phyloP scores from a whole-genome alignment of 2,329 filamentous ascomycete genomes.

The Ophioceras dolichostomum region DNA sequence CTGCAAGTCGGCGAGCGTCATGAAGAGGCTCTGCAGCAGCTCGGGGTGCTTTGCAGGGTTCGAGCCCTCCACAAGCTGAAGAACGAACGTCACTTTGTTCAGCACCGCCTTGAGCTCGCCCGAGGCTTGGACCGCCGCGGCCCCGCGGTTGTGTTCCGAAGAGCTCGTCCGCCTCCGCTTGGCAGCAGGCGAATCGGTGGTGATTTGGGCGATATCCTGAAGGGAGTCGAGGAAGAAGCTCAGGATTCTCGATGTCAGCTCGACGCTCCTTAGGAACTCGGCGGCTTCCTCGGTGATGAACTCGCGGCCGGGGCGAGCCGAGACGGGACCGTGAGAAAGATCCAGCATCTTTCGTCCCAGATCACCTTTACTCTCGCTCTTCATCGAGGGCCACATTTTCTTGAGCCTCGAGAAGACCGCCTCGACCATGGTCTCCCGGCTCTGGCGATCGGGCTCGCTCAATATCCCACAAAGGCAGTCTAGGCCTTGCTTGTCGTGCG shows the following conservation, averaged over 20 bases:
- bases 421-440: slow-evolving; percentile 44
- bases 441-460: slow-evolving; percentile 23
- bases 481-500: slow-evolving; percentile 39
- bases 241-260: slow-evolving; percentile 63
- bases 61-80: slow-evolving; percentile 79
- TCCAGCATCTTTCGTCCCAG: slow-evolving; percentile 52
- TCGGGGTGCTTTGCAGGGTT: slow-evolving; percentile 63
- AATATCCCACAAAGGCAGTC: slow-evolving; percentile 37
- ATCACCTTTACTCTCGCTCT: slow-evolving; percentile 45
- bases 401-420: slow-evolving; percentile 58
- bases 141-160: slow-evolving; percentile 49
- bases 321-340: slow-evolving; percentile 34
- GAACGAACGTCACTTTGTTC: slow-evolving; percentile 69
- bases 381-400: slow-evolving; percentile 62
- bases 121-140: slow-evolving; percentile 48
- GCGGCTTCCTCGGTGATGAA: slow-evolving; percentile 47
- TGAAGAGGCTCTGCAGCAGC: slow-evolving; percentile 69
- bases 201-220: slow-evolving; percentile 60
- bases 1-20: slow-evolving; percentile 74
- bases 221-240: slow-evolving; percentile 61
- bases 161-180: slow-evolving; percentile 74
- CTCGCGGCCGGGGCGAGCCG: slow-evolving; percentile 21
- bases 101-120: slow-evolving; percentile 56
- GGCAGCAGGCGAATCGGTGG: slow-evolving; percentile 57
- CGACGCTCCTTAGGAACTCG: slow-evolving; percentile 60